Base-by-base conservation (phyloP, 352 stramenopile species). In the Phytophthora foliorum region DNA sequence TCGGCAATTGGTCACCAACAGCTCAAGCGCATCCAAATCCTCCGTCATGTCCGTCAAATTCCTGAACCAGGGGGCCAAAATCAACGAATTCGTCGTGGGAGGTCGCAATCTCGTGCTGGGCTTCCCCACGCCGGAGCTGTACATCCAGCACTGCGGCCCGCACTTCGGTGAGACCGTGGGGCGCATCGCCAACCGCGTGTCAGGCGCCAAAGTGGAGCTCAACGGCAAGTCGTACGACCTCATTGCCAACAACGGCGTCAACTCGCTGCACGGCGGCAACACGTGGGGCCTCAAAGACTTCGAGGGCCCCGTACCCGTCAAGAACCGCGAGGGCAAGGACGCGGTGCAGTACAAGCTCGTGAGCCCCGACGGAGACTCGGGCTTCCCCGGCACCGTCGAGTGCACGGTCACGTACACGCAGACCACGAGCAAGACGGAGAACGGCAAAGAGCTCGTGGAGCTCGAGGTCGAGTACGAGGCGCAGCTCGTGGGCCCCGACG, bases 101-200 rank as follows among this genome's bases (percentile, higher is more conserved):
- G 65, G 68, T 5, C 57, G 64, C 42, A 69, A 81, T 38, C 51
- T 70, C 59, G 59, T 75, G 60, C 57, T 81, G 64, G 61, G 69
- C 45, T 67, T 72, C 55, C 53, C 68, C 59, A 67, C 56, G 22
- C 59, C 72, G 13, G 50, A 66, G 36, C 64, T 78, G 17, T 81
- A 81, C 69, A 49, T 78, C 14, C 48, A 70, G 32, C 39, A 74
- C 54, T 61, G 53, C 22, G 67, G 67, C 1, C 67, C 67, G 4
- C 60, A 74, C 60, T 74, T 74, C 22, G 67, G 67, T 22, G 60
- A 74, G 48, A 74, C 67, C 21, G 67, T 74, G 4, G 67, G 67
- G 1, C 67, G 67, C 6, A 14, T 74, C 50, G 67, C 67, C 19
- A 74, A 74, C 48, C 67, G 67, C 53, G 52, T 74, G 4, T 74